Evolutionary conservation across 2,329 filamentous ascomycete genomes (phyloP).

Genomic region (Cladosporium oxysporum): DNA sequence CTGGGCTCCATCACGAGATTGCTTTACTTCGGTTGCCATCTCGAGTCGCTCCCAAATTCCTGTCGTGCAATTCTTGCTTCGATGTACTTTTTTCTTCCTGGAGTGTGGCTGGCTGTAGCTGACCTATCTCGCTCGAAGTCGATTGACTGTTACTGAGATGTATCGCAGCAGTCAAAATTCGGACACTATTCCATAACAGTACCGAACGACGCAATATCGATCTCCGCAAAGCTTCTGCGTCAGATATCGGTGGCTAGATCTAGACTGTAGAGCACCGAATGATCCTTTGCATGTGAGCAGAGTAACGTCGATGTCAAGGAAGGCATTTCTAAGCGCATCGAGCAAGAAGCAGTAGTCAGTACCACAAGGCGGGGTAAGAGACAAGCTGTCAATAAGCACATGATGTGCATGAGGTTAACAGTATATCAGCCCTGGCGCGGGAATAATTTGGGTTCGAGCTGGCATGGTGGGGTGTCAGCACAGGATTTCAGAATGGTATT

Average conservation of each 20-base stretch:
- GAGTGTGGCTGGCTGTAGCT: background rate
- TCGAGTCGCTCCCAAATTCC: background rate
- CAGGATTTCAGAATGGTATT: background rate
- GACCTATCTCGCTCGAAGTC: background rate
- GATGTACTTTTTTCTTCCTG: background rate
- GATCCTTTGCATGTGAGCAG: background rate
- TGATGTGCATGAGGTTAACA: background rate
- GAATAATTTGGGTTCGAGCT: background rate
- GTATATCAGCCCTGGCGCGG: background rate
- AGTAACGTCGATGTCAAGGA: background rate
- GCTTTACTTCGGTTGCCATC: slow-evolving; percentile 19
- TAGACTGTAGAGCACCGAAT: background rate
- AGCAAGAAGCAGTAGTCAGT: background rate
- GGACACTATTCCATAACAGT: background rate
- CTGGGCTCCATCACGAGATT: slow-evolving; percentile 25
- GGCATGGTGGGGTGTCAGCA: background rate
- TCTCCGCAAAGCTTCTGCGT: background rate
- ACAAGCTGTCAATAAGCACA: background rate
- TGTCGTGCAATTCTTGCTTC: background rate
- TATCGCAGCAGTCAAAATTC: background rate
- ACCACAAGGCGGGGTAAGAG: background rate
- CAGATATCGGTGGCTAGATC: background rate
- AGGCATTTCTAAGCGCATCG: background rate
- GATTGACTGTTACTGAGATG: background rate
- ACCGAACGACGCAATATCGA: background rate